These are phyloP conservation scores for Flaveria sonorensis DNA, from an alignment of 129 eudicot species.

Conservation along the genomic window DNA sequence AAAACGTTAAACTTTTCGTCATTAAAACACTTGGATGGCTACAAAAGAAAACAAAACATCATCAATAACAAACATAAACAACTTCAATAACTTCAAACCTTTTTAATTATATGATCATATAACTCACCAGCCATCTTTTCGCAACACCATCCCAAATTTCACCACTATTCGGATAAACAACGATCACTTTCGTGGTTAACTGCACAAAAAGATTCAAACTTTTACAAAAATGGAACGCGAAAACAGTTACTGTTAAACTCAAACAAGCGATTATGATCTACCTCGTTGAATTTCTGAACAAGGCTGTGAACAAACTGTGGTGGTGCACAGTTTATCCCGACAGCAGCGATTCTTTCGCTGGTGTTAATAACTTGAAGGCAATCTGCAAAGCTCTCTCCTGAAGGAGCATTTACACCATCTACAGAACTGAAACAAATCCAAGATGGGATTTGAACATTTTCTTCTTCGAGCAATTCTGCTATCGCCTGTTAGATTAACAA, in stretches of 20 bases:
- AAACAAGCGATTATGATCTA: conserved; percentile 14
- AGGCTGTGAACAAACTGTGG: conserved; percentile 73
- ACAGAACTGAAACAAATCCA: conserved; percentile 85
- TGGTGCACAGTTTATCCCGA: conserved; percentile 91
- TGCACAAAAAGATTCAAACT: conserved; percentile 23
- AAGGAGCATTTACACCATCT: conserved; percentile 79
- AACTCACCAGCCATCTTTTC: conserved; percentile 87
- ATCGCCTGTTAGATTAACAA: conserved; percentile 49
- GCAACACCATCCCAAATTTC: conserved; percentile 82
- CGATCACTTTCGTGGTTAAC: conserved; percentile 66
- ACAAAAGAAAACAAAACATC: conserved; percentile 13
- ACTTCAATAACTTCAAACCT: not conserved
- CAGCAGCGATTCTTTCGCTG: conserved; percentile 55
- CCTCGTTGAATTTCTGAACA: conserved; percentile 67
- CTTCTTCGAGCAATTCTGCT: conserved; percentile 77
- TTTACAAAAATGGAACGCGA: not conserved
- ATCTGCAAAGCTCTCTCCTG: conserved; percentile 80
- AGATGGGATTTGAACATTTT: conserved; percentile 62
- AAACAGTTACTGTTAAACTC: not conserved
- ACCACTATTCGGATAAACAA: conserved; percentile 88
- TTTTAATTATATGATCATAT: not conserved
- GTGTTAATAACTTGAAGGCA: conserved; percentile 55
- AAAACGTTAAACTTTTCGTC: conserved; percentile 60
- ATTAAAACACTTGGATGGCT: conserved; percentile 79
- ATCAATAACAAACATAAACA: not conserved